A percentile compares a stretch with the other conserved stretches of the same genome.
Conservation (phyloP, 805 yeast species). For the Soucietia sequanensis region DNA sequence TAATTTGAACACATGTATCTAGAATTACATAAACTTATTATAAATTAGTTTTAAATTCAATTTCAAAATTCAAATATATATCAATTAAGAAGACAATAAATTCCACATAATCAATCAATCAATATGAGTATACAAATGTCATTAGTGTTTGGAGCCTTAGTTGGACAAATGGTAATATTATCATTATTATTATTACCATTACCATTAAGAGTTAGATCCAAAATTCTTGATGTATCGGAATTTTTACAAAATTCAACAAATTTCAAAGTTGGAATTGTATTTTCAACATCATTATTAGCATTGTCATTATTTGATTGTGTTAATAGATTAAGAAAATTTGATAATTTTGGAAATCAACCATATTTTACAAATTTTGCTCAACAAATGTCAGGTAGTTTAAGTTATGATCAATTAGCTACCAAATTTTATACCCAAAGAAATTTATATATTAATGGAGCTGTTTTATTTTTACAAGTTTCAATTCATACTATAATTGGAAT, state of each 20-base stretch:
- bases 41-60: too few relatives aligned
- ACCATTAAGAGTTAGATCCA: conserved; percentile 47
- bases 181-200: conserved; percentile 53
- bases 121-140: conserved; percentile 48
- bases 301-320: conserved; percentile 56
- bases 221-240: conserved; percentile 37
- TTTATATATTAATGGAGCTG: conserved; percentile 61
- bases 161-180: conserved; percentile 51
- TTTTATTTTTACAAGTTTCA: conserved; percentile 52
- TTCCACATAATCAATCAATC: too few relatives aligned
- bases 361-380: conserved; percentile 15
- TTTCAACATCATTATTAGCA: conserved; percentile 42
- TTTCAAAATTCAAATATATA: too few relatives aligned
- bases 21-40: too few relatives aligned
- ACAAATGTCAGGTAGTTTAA: conserved; percentile 18
- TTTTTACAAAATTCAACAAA: conserved; percentile 36
- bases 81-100: too few relatives aligned
- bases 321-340: conserved; percentile 35
- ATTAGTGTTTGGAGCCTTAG: conserved; percentile 45
- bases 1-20: too few relatives aligned
- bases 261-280: conserved; percentile 43
- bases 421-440: conserved; percentile 65
- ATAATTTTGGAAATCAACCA: conserved; percentile 18
- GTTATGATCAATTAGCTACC: conserved; percentile 53
- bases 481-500: conserved; percentile 54